Base-by-base conservation (phyloP, 1,284 basidiomycete species). In the Mycena citricolor region DNA sequence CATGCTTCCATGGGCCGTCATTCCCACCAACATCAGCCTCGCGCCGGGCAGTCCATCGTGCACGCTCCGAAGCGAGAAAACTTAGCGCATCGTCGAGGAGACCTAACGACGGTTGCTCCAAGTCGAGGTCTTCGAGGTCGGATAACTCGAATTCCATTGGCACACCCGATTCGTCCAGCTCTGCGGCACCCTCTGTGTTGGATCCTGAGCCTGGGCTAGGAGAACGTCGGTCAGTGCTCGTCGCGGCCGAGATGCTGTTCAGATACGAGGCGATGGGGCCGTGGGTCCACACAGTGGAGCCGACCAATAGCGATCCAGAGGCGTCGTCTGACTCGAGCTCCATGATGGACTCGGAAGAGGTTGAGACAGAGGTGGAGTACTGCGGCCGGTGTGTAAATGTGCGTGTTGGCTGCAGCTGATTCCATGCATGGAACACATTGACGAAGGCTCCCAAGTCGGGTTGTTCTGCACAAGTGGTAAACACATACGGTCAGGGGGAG, bases 391-490 rank as follows among this genome's bases (percentile, higher is more conserved):
- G 48, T 44, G 64, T 29, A 34, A 56, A 54, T 32, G 54, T 44
- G 55, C 67, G 58, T 46, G 58, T 57, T 13, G 70, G 76, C 47
- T 81, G 79, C 5, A n/a, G n/a, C n/a, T 79, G 73, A 17, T 70
- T 74, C 62, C 83, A 71, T 45, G 79, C 86, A 31, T 84, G 76
- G 43, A 90, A 77, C 30, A 90, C 82, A 38, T 77, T 72, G 12
- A 71, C 76, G 63, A 90, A 88, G 14, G 83, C 81, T 11, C 86
- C 86, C 16, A 89, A 71, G 65, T 88, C 85, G 33, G 86, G 86
- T 49, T 77, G 74, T 64, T 87, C 85, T 79, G 56, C 0, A n/a
- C n/a, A n/a, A 14, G 19, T 17, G 30, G 12, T 20, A n/a, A 21
- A 39, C 33, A 19, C 40, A 42, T 41, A 28, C n/a, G 16, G 5